Evolutionary conservation across 1,284 basidiomycete species (phyloP).

Genomic region (Cryptococcus amylolentus): DNA sequence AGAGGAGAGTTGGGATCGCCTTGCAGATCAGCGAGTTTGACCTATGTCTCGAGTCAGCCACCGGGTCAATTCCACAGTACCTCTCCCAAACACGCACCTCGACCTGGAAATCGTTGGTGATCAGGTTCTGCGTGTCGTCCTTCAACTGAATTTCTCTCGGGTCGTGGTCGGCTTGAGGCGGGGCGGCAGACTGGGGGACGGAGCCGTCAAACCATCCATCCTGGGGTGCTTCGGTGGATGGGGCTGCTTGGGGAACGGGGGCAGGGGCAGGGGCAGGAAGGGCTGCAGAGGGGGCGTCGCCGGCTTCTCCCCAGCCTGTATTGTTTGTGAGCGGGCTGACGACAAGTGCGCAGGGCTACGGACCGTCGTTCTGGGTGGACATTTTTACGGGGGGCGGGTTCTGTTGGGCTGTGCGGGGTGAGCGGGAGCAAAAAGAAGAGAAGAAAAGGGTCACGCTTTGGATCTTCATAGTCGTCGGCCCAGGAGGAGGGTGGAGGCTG

Average conservation of each 20-base stretch:
- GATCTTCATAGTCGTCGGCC: too few relatives aligned
- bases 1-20: constrained; percentile 92
- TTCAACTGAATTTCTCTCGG: neutral
- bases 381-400: constrained; percentile 8
- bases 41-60: constrained; percentile 54
- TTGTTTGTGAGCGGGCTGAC: neutral
- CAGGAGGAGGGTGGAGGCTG: neutral
- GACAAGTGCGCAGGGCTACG: neutral
- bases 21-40: constrained; percentile 96
- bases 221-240: neutral
- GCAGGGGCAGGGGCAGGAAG: neutral
- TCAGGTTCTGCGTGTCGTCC: constrained; percentile 19
- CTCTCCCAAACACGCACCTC: constrained; percentile 26
- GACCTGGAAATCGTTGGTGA: constrained; percentile 44
- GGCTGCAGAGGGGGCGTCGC: neutral
- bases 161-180: neutral
- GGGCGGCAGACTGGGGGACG: neutral
- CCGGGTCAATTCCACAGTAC: neutral
- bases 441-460: neutral
- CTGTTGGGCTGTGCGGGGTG: neutral
- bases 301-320: constrained; percentile 12
- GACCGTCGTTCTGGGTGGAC: constrained; percentile 5
- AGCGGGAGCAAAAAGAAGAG: neutral
- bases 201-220: neutral
- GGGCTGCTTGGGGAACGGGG: neutral